A percentile compares a stretch with the other conserved stretches of the same genome.
phyloP scores from a whole-genome alignment of 73 alveolate species.

The Tetrahymena elliotti region DNA sequence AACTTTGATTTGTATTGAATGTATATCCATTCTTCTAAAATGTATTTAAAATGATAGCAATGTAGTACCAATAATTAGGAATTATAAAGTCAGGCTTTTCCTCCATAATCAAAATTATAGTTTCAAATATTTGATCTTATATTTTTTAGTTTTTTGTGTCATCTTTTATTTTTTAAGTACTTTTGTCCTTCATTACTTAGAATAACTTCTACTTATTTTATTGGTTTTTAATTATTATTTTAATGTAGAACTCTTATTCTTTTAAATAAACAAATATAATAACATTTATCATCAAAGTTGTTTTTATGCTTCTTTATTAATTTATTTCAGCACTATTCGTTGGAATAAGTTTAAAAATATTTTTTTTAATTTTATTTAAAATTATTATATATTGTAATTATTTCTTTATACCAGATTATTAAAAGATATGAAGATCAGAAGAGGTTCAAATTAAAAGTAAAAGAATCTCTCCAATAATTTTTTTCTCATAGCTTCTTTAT shows the following conservation, averaged over 20 bases:
- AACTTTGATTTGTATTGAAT: neutral
- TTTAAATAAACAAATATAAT: neutral
- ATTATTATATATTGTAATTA: no score
- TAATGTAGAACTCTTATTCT: neutral
- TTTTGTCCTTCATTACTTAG: neutral
- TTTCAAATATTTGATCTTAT: neutral
- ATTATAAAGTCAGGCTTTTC: neutral
- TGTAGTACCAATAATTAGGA: neutral
- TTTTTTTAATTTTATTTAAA: no score
- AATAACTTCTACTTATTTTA: neutral
- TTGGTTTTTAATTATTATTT: neutral
- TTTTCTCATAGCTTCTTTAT: no score
- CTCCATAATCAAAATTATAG: neutral
- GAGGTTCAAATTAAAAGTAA: no score
- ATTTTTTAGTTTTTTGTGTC: neutral
- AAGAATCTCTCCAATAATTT: no score
- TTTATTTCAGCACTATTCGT: no score
- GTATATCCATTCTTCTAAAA: neutral
- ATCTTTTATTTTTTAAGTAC: neutral
- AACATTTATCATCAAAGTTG: no score
- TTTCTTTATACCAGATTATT: no score
- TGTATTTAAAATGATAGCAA: neutral
- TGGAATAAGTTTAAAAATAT: no score
- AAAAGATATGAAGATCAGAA: no score
- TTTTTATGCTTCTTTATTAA: no score